A percentile compares a stretch with the other conserved stretches of the same genome.
These are phyloP conservation scores for Chytriomyces sp. DNA, from an alignment of 192 early-diverging fungal genomes.

Conservation along the genomic window DNA sequence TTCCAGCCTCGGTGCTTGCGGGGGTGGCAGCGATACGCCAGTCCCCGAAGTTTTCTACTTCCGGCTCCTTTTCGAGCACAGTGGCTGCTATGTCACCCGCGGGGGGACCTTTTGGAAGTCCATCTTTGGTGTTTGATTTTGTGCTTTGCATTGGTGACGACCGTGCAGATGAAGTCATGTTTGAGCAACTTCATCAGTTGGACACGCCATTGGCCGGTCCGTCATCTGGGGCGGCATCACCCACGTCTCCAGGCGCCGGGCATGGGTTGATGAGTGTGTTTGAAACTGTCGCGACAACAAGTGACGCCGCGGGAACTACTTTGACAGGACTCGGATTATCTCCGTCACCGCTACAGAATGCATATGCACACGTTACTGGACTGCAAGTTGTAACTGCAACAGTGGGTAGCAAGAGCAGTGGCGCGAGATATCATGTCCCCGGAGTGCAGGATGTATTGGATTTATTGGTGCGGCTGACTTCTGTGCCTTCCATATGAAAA, in stretches of 20 bases:
- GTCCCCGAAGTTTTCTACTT: not conserved
- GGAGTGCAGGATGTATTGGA: conserved; percentile 41
- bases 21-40: not conserved
- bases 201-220: conserved; percentile 18
- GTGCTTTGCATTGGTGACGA: conserved; percentile 75
- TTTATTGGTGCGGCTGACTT: conserved; percentile 29
- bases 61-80: not conserved
- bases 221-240: not conserved
- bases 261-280: not conserved
- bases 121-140: conserved; percentile 55
- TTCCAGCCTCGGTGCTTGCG: not conserved
- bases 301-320: not conserved
- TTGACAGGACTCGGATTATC: too few relatives aligned
- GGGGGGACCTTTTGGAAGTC: not conserved
- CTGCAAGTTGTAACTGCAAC: conserved; percentile 41
- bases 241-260: conserved; percentile 5
- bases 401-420: conserved; percentile 50
- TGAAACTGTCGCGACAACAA: conserved; percentile 1
- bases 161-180: conserved; percentile 81
- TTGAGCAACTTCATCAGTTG: conserved; percentile 57
- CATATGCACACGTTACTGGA: conserved; percentile 7
- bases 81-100: not conserved
- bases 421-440: conserved; percentile 47
- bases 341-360: not conserved
- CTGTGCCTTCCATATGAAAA: not conserved